Evolutionary conservation across 2,329 filamentous ascomycete genomes (phyloP).

Genomic region (Pseudogymnoascus sp.): DNA sequence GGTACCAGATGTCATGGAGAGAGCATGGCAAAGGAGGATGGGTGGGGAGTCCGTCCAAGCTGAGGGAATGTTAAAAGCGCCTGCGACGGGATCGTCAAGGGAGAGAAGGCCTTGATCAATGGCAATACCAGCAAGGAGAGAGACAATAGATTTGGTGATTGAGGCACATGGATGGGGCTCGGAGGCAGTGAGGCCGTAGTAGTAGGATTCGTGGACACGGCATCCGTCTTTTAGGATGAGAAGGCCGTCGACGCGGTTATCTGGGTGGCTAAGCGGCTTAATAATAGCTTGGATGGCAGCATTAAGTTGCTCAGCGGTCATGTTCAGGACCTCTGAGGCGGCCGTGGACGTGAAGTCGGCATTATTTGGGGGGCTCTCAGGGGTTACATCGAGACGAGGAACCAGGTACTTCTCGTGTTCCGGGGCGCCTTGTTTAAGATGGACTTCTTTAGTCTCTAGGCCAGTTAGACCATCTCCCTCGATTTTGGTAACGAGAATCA

Average conservation of each 20-base stretch:
- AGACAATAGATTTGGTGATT: background rate
- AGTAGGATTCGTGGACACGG: background rate
- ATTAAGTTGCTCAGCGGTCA: background rate
- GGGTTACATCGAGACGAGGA: background rate
- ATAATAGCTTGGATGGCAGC: background rate
- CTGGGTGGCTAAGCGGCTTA: background rate
- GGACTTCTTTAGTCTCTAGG: background rate
- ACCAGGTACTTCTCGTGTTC: background rate
- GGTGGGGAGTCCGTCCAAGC: background rate
- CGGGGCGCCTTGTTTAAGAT: background rate
- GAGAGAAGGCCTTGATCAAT: background rate
- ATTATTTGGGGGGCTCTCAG: background rate
- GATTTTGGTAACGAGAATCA: background rate
- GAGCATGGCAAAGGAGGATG: background rate
- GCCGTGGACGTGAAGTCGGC: background rate
- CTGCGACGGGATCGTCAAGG: background rate
- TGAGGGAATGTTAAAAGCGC: background rate
- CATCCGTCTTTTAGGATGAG: background rate
- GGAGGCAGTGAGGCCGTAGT: background rate
- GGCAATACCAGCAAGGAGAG: background rate
- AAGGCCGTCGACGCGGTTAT: background rate
- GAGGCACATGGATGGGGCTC: constrained; percentile 1
- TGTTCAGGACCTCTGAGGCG: background rate
- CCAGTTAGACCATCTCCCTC: background rate
- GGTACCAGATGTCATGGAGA: background rate